A percentile compares a stretch with the other conserved stretches of the same genome.
Conservation (phyloP, 1,284 basidiomycete species). For the Veloboletus limbatus region DNA sequence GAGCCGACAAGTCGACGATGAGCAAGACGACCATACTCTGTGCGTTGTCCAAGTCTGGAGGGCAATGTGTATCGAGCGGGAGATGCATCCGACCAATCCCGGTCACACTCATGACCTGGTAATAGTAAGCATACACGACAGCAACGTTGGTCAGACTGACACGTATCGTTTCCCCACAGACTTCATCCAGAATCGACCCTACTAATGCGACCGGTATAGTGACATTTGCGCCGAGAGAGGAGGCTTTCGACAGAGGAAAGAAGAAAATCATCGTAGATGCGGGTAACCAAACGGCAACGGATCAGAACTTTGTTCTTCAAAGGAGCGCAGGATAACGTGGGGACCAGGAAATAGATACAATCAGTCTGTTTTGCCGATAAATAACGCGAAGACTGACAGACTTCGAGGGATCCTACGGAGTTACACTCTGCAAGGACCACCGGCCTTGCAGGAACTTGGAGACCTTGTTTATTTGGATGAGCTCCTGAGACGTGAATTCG, state of each 20-base stretch:
- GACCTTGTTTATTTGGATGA: conserved; percentile 13
- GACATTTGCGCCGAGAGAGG: conserved; percentile 8
- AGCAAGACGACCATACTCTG: conserved; percentile 4
- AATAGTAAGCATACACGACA: background rate
- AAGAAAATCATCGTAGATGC: conserved; percentile 5
- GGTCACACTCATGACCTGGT: conserved; percentile 9
- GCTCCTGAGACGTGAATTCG: conserved; percentile 18
- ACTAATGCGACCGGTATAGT: conserved; percentile 6
- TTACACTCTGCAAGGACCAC: conserved; percentile 13
- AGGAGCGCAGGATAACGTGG: conserved; percentile 14
- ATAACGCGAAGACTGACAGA: too few relatives aligned
- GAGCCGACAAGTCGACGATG: background rate
- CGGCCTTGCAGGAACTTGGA: conserved; percentile 8
- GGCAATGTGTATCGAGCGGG: background rate
- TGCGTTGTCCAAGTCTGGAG: conserved; percentile 13
- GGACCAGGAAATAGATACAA: conserved; percentile 20
- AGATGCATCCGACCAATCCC: background rate
- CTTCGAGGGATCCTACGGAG: conserved; percentile 9
- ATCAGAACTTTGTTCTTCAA: conserved; percentile 11
- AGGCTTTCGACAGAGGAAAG: background rate
- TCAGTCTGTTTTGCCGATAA: conserved; percentile 13
- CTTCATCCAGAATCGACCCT: conserved; percentile 14
- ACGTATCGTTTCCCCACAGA: conserved; percentile 11
- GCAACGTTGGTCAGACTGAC: conserved; percentile 1
- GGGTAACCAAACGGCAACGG: conserved; percentile 6